Evolutionary conservation across 441 rosid genomes (phyloP), one percentile per base, ranked within the genome.

Genomic region (Gossypium davidsonii): DNA sequence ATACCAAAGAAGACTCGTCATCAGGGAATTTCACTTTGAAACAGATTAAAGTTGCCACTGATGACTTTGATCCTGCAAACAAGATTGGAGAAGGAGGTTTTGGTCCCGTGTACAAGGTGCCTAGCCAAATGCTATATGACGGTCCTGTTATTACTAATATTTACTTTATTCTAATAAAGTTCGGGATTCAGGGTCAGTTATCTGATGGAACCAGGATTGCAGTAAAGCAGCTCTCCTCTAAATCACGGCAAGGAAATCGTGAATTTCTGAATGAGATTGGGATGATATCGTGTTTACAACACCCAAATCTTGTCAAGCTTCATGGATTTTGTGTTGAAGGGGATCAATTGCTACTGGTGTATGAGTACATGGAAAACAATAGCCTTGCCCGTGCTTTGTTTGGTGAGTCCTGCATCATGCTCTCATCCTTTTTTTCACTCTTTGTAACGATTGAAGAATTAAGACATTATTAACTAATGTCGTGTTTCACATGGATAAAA

Each of bases 41-140:
- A 77, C 88, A 89, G 79, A 86, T 92, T 62, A 86, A 79, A 74
- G 79, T 76, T 72, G 96, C 98, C 26, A 89, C 96, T 0, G 76
- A 87, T 75, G 81, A 89, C 80, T 92, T 92, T 48, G 83, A 78
- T 80, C 74, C 85, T 12, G 77, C 68, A 53, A 85, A 91, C 85
- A 92, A 92, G 85, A 79, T 92, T 46, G 98, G 98, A 21, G 90
- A 91, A 83, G 98, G 95, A 64, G 97, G 95, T 73, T 92, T 92
- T 52, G 97, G 97, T 62, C 72, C 96, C 55, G 98, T 92, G 0
- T 89, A 86, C 80, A 91, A 89, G 89, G 98, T 91, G 73, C 67
- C 44, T 37, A 67, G 67, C 28, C 49, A 23, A 62, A 52, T 75
- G 42, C 58, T 34, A 49, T 76, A 3, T 26, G 17, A 63, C 1